Percentiles rank a stretch among this genome's conserved stretches.
Evolutionary conservation across 768 basidiomycete species (phyloP).

Genomic region (Xanthoconium purpureum): DNA sequence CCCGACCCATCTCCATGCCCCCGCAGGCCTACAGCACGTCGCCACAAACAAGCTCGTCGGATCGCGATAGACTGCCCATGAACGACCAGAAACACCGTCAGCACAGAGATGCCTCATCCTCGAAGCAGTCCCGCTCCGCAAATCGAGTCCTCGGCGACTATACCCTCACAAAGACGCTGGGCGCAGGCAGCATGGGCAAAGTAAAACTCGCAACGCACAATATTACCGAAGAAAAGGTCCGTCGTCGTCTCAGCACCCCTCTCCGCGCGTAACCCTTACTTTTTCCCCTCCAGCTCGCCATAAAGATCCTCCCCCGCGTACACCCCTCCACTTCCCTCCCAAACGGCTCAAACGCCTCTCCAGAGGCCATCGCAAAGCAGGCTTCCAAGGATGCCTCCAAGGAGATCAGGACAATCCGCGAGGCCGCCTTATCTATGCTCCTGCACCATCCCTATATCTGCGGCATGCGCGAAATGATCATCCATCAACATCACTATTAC

Average conservation of each 20-base stretch:
- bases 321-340: conserved; percentile 55
- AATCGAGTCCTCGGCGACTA: conserved; percentile 85
- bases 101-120: conserved; percentile 31
- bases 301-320: conserved; percentile 94
- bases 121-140: conserved; percentile 35
- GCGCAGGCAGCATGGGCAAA: conserved; percentile 98
- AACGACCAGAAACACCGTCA: conserved; percentile 29
- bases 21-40: conserved; percentile 50
- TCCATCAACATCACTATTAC: conserved; percentile 98
- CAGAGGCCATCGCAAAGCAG: conserved; percentile 69
- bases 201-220: conserved; percentile 95
- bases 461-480: conserved; percentile 98
- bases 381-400: conserved; percentile 90
- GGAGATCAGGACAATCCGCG: conserved; percentile 92
- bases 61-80: conserved; percentile 31
- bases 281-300: conserved; percentile 67
- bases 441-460: conserved; percentile 99
- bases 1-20: conserved; percentile 73
- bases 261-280: conserved; percentile 8
- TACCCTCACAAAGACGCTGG: conserved; percentile 93
- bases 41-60: conserved; percentile 30
- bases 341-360: conserved; percentile 44
- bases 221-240: conserved; percentile 86
- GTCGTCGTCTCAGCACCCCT: conserved; percentile 21
- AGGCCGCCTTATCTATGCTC: conserved; percentile 92